These are phyloP conservation scores for Hypoxylon subgilvum DNA, from an alignment of 495 filamentous ascomycete genomes.

Conservation along the genomic window DNA sequence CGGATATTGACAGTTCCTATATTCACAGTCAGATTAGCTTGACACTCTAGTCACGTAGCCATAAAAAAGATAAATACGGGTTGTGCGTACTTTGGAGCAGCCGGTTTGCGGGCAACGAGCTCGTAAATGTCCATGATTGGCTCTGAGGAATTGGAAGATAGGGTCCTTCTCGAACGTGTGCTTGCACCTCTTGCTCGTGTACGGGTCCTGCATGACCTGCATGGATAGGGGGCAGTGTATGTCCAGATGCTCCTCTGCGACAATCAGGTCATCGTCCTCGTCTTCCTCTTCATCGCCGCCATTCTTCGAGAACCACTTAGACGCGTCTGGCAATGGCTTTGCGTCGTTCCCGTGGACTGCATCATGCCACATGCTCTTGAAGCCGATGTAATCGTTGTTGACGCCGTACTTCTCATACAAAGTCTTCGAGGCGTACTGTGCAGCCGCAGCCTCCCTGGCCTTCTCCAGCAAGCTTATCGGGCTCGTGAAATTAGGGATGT, in stretches of 20 bases:
- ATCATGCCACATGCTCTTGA: conserved; percentile 80
- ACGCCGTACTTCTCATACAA: conserved; percentile 66
- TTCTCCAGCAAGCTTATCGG: conserved; percentile 45
- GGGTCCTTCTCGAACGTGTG: conserved; percentile 82
- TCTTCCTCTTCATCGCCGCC: conserved; percentile 44
- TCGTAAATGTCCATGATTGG: conserved; percentile 38
- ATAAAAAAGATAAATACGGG: background rate
- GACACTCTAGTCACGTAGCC: background rate
- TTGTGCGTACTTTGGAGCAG: conserved; percentile 49
- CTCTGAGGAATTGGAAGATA: conserved; percentile 67
- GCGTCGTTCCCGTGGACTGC: conserved; percentile 69
- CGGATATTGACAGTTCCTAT: conserved; percentile 44
- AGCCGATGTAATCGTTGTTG: conserved; percentile 79
- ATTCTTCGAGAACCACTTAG: conserved; percentile 71
- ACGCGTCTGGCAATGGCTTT: conserved; percentile 68
- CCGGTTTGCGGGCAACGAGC: conserved; percentile 51
- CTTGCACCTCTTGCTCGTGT: conserved; percentile 76
- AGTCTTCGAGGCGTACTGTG: conserved; percentile 48
- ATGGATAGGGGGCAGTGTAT: conserved; percentile 85
- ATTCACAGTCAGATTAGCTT: conserved; percentile 7
- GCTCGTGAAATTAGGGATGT: conserved; percentile 27
- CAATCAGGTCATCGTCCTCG: conserved; percentile 76
- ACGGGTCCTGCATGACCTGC: conserved; percentile 71
- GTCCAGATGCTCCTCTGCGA: conserved; percentile 70
- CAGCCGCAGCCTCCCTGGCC: conserved; percentile 43